Base-by-base conservation (phyloP, 768 basidiomycete genomes). In the Xerocomellus intermedius region DNA sequence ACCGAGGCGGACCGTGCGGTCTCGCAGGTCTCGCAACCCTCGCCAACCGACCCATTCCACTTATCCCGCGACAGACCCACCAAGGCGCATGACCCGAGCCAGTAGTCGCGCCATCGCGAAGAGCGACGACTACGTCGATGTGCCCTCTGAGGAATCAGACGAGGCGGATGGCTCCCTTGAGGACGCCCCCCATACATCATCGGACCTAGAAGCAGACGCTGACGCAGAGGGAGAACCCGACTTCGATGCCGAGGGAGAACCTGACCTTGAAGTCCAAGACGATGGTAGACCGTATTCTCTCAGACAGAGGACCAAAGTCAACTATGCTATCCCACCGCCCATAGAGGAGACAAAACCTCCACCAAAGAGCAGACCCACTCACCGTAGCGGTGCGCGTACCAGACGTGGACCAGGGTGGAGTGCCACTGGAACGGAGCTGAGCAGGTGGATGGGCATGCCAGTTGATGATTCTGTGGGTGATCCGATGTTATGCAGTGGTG, bases 241-340 rank as follows among this genome's bases (percentile, higher is more conserved):
- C 55, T 64, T 62, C 2, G 76, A 75, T 44, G 72, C 56, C 0
- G 77, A 74, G 21, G 74, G 66, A 4, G 77, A 75, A 30, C 63
- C 60, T 36, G 78, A 70, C 52, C 64, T 66, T 2, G 80, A 81
- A 50, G 48, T 71, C 16, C 78, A 78, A 43, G 70, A 73, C 22
- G 76, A 76, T 26, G 64, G 67, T 28, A 56, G 53, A 63, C 65
- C 67, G 19, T 93, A 93, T 62, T 65, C 82, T 0, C 74, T 93
- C 36, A 76, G 91, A 19, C 82, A 84, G 63, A 76, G 90, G 48
- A 66, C 64, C 42, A 80, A 61, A 48, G 83, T 93, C 61, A 91
- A 92, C 65, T 93, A 93, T 53, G 85, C 86, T 13, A 87, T 91
- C 21, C 89, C 87, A 1, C 90, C 91, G 0, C 87, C 90, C 1